Evolutionary conservation across 306 rosid genomes (phyloP).

Genomic region (Prinsepia uniflora): DNA sequence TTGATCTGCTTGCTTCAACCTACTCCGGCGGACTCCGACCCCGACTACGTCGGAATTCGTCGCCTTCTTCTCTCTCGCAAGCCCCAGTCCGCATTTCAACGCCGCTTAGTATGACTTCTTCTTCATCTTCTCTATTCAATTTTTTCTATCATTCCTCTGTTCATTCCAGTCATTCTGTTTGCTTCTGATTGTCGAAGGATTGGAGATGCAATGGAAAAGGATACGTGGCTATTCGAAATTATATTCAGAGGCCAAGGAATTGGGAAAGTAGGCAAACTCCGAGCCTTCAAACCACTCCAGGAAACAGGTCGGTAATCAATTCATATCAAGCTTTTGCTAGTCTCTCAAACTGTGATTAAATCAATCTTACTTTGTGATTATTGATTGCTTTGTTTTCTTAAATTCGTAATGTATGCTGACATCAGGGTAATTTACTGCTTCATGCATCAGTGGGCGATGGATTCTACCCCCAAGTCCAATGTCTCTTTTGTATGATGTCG

Average conservation of each 20-base stretch:
- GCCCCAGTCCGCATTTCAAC: constrained; percentile 53
- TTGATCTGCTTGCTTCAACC: constrained; percentile 82
- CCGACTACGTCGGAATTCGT: constrained; percentile 62
- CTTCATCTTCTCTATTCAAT: background rate
- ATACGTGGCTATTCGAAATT: constrained; percentile 82
- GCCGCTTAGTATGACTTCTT: constrained; percentile 50
- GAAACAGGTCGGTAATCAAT: constrained; percentile 72
- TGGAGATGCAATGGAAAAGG: constrained; percentile 95
- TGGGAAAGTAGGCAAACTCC: constrained; percentile 60
- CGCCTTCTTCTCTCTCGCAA: constrained; percentile 73
- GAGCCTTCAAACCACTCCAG: constrained; percentile 84
- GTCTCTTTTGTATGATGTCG: constrained; percentile 77
- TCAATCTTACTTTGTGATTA: constrained; percentile 31
- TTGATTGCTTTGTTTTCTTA: constrained; percentile 39
- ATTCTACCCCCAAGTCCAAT: constrained; percentile 62
- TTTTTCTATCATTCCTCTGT: background rate
- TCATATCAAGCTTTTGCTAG: constrained; percentile 9
- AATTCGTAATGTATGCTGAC: constrained; percentile 72
- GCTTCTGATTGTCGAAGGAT: constrained; percentile 38
- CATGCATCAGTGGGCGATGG: constrained; percentile 98
- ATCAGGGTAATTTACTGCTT: constrained; percentile 81
- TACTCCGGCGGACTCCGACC: constrained; percentile 44
- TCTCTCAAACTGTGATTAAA: constrained; percentile 26
- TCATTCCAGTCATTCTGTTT: background rate
- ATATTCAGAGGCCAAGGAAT: constrained; percentile 63